Evolutionary conservation across 306 rosid species (phyloP), one percentile per base, ranked within the genome.

Genomic region (Prosopis cineraria): DNA sequence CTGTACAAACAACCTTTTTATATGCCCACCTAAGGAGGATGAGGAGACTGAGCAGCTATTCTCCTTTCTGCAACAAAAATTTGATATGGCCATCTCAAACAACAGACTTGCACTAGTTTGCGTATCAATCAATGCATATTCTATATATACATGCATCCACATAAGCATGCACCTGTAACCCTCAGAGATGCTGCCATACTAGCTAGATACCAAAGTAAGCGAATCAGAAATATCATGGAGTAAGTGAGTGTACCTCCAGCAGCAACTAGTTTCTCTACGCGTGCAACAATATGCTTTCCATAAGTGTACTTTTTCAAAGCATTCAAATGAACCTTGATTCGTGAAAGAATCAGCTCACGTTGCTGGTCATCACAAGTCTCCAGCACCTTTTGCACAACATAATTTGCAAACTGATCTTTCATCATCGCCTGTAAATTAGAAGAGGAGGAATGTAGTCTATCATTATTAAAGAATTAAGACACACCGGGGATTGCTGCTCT

Each of bases 181-280:
- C 29, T n/a, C 2, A 74, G 37, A 30, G 45, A 73, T 47, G 58
- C 25, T 1, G 25, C 25, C 22, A n/a, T 19, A 8, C 29, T 50
- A 16, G 43, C 43, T 47, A 63, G 10, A 66, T 47, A 36, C 1
- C 6, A 37, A 5, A 8, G 55, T 22, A 13, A 20, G 74, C 10
- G 65, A 58, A 58, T 5, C 5, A 48, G 34, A 56, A 30, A 24
- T 6, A 56, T 64, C 3, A 45, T 33, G 45, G 43, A 68, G 69
- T 68, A 72, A 76, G 70, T 52, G 24, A 12, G 31, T 87, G 31
- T 87, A 94, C 98, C 99, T 81, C 99, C 98, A 24, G 99, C 99
- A 30, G 97, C 98, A 73, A 95, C 99, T 20, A 95, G 99, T 87
- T 95, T 93, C 86, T 95, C 98, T 78, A 95, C 99, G 66, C 99